Base-by-base conservation (phyloP, 148 eudicot genomes). In the Nepenthes gracilis region DNA sequence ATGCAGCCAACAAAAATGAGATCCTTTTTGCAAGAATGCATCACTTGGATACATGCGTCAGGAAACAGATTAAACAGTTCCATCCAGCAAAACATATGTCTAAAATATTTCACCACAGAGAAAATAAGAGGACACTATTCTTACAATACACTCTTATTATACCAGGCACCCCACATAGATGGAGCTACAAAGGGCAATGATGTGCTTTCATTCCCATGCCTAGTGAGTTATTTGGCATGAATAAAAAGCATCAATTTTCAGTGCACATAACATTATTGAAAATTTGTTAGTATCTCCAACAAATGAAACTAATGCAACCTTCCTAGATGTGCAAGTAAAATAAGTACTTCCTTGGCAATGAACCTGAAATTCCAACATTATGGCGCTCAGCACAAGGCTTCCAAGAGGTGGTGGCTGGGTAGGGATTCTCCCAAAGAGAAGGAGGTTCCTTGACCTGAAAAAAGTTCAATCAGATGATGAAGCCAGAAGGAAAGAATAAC, bases 361-460 rank as follows among this genome's bases (percentile, higher is more conserved):
- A 64, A 93, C 99, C 91, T 84, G 95, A 76, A 66, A 84, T 63
- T 72, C 77, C 80, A 59, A 73, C 74, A 70, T 48, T 78, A 14
- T 58, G 84, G 35, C 91, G 86, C 70, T 86, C 96, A 32, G 96
- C 96, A 77, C 96, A 93, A 36, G 99, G 81, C 74, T 88, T 93
- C 96, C 99, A 93, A 23, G 99, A 88, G 9, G 96, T 93, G 37
- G 91, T 88, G 59, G 99, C 95, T 55, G 96, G 78, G 64, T 74
- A 63, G 63, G 99, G 99, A 74, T 93, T 93, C 76, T 93, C 99
- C 99, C 99, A 88, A 2, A 88, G 83, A 5, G 96, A 88, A 64
- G 95, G 81, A 13, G 78, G 58, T 65, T 93, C 99, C 71, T 88
- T 86, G 38, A 86, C 99, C 99, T 93, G 73, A 64, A 53, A 34